Evolutionary conservation across 805 yeast species (phyloP).

Genomic region (Middelhovenomyces tepae): DNA sequence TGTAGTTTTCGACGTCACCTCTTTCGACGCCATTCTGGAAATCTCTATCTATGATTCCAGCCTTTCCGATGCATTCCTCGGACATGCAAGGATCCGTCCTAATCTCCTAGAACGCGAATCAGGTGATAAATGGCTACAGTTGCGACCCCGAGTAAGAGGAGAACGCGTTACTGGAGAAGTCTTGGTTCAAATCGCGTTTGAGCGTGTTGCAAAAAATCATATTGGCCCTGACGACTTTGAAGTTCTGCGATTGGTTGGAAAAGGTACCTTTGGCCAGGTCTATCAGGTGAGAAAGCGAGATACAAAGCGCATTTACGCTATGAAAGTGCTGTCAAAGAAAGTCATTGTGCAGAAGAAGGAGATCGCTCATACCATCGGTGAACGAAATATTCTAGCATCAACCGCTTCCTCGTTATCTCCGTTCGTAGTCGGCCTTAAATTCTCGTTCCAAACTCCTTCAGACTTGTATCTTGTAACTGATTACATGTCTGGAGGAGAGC

Average conservation of each 20-base stretch:
- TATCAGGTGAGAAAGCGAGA: constrained; percentile 86
- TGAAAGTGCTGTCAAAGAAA: constrained; percentile 88
- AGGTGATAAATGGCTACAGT: constrained; percentile 62
- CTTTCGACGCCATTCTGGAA: constrained; percentile 68
- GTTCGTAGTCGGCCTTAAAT: constrained; percentile 89
- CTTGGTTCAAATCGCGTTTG: constrained; percentile 65
- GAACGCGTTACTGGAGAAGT: constrained; percentile 74
- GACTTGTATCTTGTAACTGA: constrained; percentile 89
- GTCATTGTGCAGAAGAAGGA: constrained; percentile 92
- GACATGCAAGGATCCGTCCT: constrained; percentile 72
- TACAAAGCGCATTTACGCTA: constrained; percentile 82
- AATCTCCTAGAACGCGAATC: constrained; percentile 27
- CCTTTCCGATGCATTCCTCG: constrained; percentile 74
- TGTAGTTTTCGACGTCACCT: constrained; percentile 81
- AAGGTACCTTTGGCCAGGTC: constrained; percentile 94
- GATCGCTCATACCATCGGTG: constrained; percentile 94
- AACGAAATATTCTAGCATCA: constrained; percentile 81
- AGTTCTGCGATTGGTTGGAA: constrained; percentile 76
- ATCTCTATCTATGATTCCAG: constrained; percentile 86
- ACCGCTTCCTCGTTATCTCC: constrained; percentile 80
- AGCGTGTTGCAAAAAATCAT: constrained; percentile 43
- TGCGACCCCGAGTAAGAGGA: constrained; percentile 65
- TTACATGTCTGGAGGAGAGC: constrained; percentile 94
- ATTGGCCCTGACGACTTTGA: constrained; percentile 86
- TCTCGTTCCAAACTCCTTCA: constrained; percentile 85